Conservation (phyloP, 139 green algal species). For the Tetradesmus lagerheimii region DNA sequence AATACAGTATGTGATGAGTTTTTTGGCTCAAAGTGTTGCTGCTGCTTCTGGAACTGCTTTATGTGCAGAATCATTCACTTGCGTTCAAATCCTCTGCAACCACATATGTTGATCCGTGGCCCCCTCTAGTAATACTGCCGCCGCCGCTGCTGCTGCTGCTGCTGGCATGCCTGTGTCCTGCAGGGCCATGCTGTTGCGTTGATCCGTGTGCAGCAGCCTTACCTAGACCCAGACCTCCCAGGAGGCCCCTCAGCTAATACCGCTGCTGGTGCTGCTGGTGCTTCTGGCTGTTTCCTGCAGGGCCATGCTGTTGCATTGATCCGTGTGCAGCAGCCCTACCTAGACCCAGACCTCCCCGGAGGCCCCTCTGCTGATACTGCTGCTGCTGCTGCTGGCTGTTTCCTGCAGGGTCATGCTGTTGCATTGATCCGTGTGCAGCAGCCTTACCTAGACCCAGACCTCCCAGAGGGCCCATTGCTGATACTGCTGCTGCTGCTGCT, state of each 20-base stretch:
- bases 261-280: no score
- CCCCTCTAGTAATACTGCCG: not conserved
- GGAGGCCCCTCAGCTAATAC: no score
- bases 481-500: not conserved
- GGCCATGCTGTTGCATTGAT: not conserved
- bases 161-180: not conserved
- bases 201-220: conserved; percentile 16
- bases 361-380: no score
- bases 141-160: not conserved
- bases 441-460: no score
- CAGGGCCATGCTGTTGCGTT: conserved; percentile 36
- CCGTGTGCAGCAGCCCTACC: not conserved
- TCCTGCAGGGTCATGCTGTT: not conserved
- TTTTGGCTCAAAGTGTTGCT: no score
- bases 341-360: no score
- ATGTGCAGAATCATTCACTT: no score
- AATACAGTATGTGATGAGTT: no score
- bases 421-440: not conserved
- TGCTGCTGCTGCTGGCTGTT: not conserved
- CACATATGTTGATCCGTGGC: no score
- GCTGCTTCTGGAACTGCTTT: no score
- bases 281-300: no score
- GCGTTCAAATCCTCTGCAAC: no score
- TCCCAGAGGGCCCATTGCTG: not conserved
- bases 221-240: not conserved